phyloP scores from a whole-genome alignment of 257 asterid genomes.

The Solanum habrochaites region DNA sequence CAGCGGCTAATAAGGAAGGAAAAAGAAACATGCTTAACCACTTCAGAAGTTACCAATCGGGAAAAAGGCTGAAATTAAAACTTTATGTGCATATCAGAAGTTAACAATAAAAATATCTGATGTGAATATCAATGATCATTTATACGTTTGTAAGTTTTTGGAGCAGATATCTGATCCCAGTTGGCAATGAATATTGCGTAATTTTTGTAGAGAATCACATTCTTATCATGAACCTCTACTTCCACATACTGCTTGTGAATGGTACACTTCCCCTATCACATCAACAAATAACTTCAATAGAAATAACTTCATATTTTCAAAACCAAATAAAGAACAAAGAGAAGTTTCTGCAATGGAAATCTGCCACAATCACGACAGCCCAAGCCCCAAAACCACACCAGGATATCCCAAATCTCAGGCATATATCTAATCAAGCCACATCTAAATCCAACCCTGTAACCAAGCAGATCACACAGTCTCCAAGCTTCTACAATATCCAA shows the following conservation, averaged over 20 bases:
- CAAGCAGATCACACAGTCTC: background rate
- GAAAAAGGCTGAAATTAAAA: background rate
- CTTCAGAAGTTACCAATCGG: background rate
- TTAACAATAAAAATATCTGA: background rate
- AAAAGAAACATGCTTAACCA: background rate
- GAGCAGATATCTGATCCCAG: background rate
- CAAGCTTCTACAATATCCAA: background rate
- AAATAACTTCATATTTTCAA: background rate
- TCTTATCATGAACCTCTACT: background rate
- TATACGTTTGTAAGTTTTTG: background rate
- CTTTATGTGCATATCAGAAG: background rate
- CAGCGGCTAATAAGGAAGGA: background rate
- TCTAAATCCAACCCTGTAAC: background rate
- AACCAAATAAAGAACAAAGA: background rate
- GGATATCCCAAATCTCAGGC: background rate
- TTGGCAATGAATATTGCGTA: background rate
- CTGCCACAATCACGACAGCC: background rate
- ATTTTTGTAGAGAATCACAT: background rate
- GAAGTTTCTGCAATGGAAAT: background rate
- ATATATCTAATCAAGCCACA: background rate
- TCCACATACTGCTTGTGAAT: background rate
- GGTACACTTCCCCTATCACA: background rate
- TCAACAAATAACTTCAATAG: background rate
- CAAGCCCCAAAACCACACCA: background rate
- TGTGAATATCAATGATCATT: background rate